Evolutionary conservation across 2,329 filamentous ascomycete species (phyloP), one percentile per base, ranked within the genome.

Genomic region (Fonsecaea erecta): DNA sequence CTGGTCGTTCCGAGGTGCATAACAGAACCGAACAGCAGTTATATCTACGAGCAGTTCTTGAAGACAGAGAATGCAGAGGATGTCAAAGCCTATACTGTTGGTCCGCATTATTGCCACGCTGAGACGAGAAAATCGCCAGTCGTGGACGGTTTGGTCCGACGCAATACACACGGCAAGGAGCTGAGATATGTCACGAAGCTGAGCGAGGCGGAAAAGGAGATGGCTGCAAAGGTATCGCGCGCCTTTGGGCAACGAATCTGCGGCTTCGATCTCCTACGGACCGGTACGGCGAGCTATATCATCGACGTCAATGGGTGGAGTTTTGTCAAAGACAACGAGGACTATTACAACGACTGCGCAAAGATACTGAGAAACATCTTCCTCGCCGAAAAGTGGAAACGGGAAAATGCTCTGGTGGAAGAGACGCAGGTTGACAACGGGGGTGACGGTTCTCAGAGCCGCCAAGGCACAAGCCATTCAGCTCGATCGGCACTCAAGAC

Each of bases 261-360:
- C 75, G 95, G 95, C 0, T 99, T 99, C 73, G 95, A 99, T 76
- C 84, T 99, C 66, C 83, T 99, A 63, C 89, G 96, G 30, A 92
- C 93, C 12, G 89, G 88, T 56, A 92, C 93, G 16, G 92, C 92
- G 76, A 98, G 94, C 76, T 99, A 92, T 78, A 95, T 99, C 55
- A 99, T 99, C 71, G 95, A 99, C 73, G 95, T 99, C 72, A 99
- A 99, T 76, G 95, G 95, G 12, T 99, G 96, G 96, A 98, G 94
- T 75, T 99, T 99, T 74, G 95, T 99, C 77, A 99, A 99, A 77
- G 96, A 99, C 77, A 99, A 99, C 73, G 94, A 97, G 68, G 93
- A 96, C 66, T 99, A 99, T 77, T 99, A 99, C 76, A 91, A 98
- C 74, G 92, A 92, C 74, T 95, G 90, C 71, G 88, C 95, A 24